These are phyloP conservation scores for Actinomucor elegans DNA, from an alignment of 371 early-diverging fungal genomes.

Conservation along the genomic window DNA sequence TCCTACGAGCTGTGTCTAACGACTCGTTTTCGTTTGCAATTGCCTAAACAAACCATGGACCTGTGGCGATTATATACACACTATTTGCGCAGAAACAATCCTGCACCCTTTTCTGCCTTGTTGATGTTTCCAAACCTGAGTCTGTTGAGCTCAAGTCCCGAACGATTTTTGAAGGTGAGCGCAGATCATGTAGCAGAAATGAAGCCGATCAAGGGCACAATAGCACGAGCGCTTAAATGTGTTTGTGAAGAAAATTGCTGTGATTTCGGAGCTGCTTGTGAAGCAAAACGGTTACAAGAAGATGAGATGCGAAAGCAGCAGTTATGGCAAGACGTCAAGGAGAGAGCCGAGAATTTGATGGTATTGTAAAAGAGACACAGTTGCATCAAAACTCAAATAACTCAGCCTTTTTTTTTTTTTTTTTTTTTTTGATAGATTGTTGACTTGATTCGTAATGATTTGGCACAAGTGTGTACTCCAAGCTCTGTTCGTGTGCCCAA, in stretches of 20 bases:
- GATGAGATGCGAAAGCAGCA: slow-evolving; percentile 53
- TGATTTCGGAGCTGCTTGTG: slow-evolving; percentile 29
- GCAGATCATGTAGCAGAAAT: slow-evolving; percentile 68
- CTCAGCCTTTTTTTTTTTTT: background rate
- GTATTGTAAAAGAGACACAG: slow-evolving; percentile 36
- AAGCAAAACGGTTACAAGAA: slow-evolving; percentile 27
- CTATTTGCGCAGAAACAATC: slow-evolving; percentile 72
- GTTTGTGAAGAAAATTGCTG: slow-evolving; percentile 35
- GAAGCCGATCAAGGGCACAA: slow-evolving; percentile 97
- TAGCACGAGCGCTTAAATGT: slow-evolving; percentile 51
- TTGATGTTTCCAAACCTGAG: slow-evolving; percentile 49
- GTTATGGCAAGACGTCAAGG: slow-evolving; percentile 80
- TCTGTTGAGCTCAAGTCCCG: slow-evolving; percentile 77
- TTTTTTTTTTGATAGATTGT: slow-evolving; percentile 72
- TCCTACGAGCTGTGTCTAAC: slow-evolving; percentile 95
- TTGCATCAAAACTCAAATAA: background rate
- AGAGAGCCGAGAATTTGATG: slow-evolving; percentile 96
- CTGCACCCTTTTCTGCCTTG: slow-evolving; percentile 88
- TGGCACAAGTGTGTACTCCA: slow-evolving; percentile 71
- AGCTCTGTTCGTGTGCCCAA: slow-evolving; percentile 76
- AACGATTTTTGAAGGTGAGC: slow-evolving; percentile 76
- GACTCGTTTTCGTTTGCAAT: slow-evolving; percentile 63
- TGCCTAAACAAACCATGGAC: slow-evolving; percentile 24
- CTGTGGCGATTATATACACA: slow-evolving; percentile 60
- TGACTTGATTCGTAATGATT: slow-evolving; percentile 93